Conservation (phyloP, 331 rosid genomes). For the Rosa hybrid region DNA sequence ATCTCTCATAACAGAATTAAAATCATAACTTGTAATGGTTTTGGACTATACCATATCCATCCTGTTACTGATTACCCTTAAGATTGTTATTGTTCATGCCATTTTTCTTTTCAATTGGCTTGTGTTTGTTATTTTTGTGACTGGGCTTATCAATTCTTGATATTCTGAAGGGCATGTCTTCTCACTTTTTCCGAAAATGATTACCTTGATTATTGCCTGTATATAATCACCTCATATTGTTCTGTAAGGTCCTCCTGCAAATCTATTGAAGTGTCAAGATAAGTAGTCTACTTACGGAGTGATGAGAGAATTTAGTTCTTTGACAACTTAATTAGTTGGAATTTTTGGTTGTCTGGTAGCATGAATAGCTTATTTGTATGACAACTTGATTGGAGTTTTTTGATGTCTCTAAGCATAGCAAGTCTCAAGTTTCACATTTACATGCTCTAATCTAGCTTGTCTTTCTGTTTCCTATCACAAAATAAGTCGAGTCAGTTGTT, state of each 20-base stretch:
- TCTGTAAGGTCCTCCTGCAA: neutral
- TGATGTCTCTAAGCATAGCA: neutral
- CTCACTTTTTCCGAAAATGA: neutral
- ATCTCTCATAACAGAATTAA: conserved; percentile 12
- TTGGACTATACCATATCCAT: neutral
- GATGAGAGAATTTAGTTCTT: neutral
- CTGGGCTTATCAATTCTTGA: neutral
- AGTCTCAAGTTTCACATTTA: neutral
- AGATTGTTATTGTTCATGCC: neutral
- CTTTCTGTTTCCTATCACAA: neutral
- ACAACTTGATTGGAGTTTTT: conserved; percentile 1
- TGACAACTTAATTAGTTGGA: neutral
- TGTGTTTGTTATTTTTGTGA: neutral
- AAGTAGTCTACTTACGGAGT: neutral
- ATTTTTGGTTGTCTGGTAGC: neutral
- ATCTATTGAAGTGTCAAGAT: neutral
- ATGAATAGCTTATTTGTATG: neutral
- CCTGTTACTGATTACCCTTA: neutral
- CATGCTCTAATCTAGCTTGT: neutral
- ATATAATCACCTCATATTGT: neutral
- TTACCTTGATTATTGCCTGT: neutral
- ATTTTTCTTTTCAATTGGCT: neutral
- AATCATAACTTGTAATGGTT: conserved; percentile 11
- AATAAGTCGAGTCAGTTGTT: neutral
- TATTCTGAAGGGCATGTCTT: conserved; percentile 1